A percentile compares a stretch with the other conserved stretches of the same genome.
Evolutionary conservation across 495 filamentous ascomycete genomes (phyloP).

Genomic region (Poronia punctata): DNA sequence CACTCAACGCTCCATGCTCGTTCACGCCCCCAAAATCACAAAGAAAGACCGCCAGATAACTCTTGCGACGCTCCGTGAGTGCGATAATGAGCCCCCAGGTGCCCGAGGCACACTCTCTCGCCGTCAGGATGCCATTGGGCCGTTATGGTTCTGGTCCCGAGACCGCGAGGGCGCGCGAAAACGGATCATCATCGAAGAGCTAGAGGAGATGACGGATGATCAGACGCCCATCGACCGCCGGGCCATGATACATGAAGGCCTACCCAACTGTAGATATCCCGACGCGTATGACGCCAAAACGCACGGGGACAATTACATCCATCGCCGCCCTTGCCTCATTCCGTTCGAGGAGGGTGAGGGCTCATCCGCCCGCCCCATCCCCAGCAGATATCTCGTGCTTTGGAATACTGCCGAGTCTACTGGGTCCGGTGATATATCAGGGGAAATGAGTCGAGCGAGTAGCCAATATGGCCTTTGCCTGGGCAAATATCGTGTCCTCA

Average conservation of each 20-base stretch:
- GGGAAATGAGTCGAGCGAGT: no score
- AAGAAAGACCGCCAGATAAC: slow-evolving; percentile 24
- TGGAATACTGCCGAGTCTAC: no score
- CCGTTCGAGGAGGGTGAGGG: no score
- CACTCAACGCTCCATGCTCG: neutral
- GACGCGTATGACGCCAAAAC: no score
- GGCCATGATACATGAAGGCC: neutral
- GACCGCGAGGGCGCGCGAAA: neutral
- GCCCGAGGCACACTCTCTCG: slow-evolving; percentile 5
- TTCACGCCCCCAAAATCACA: slow-evolving; percentile 35
- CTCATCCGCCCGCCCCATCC: no score
- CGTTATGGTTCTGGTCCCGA: slow-evolving; percentile 22
- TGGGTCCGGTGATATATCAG: no score
- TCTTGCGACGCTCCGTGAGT: neutral
- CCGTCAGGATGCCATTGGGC: slow-evolving; percentile 14
- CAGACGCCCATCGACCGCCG: neutral
- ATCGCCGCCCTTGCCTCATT: no score
- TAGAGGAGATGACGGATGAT: neutral
- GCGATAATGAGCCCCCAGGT: neutral
- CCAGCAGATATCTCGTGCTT: no score
- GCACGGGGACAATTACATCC: no score
- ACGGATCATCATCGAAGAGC: slow-evolving; percentile 22
- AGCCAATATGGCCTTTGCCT: slow-evolving; percentile 3
- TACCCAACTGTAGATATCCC: no score
- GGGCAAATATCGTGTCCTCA: slow-evolving; percentile 17